Base-by-base conservation (phyloP, 306 rosid species). In the Fagus crenata region DNA sequence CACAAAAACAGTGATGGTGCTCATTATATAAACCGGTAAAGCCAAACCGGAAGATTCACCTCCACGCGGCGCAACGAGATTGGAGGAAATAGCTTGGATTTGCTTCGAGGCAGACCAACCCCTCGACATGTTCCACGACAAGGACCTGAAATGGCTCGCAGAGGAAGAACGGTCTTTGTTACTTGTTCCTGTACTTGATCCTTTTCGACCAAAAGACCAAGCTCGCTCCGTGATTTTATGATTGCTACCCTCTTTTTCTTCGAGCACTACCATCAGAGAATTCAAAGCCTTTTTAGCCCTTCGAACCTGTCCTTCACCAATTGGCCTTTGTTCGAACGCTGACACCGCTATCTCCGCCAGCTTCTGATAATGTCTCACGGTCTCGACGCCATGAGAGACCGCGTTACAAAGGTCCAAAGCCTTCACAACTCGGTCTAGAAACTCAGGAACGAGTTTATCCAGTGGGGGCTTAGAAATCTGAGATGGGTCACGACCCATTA, bases 21-120 rank as follows among this genome's bases (percentile, higher is more conserved):
- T 87, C 97, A 93, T 91, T 5, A 96, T 69, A n/a, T 85, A 96
- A 5, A 96, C 77, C 1, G 93, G 92, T 7, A 75, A 78, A 0
- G 92, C 89, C 86, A 91, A 40, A 1, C 92, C 90, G 0, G 89
- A 36, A 0, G 91, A 43, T 13, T 96, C 99, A 0, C 31, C 81
- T 1, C 99, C 99, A 6, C 92, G 94, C 0, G 99, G 98, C 4
- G 90, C 85, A 0, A 73, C 81, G 58, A 96, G 78, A 64, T 91
- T 96, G 0, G 83, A 60, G 0, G 88, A 67, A 93, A 96, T 96
- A 1, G 96, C 80, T 0, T 96, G 98, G 69, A 96, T 86, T 82
- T 92, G 97, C 72, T 89, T 96, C 2, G 99, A 86, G 0, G 98
- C 91, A 0, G 99, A 96, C 99, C 99, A 96, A 2, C 92, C 92